A percentile compares a stretch with the other conserved stretches of the same genome.
Evolutionary conservation across 2,329 filamentous ascomycete genomes (phyloP).

Genomic region (Trichophaea hybrida): DNA sequence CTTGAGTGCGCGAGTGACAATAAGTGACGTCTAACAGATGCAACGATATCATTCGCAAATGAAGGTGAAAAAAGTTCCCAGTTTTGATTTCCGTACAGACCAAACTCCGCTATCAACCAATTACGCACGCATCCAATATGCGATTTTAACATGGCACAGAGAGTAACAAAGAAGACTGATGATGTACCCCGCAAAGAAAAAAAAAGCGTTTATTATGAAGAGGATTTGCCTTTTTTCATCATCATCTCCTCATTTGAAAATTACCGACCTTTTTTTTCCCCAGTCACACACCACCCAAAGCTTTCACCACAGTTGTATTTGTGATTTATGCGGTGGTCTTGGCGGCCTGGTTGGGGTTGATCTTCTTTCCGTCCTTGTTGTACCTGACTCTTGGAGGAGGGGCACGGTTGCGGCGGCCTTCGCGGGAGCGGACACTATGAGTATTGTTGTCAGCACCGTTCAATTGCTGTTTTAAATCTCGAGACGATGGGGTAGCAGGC

Average conservation of each 20-base stretch:
- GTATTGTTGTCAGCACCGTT: slow-evolving; percentile 33
- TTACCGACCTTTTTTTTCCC: slow-evolving; percentile 2
- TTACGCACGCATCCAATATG: too few relatives aligned
- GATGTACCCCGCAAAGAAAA: slow-evolving; percentile 5
- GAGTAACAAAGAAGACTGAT: slow-evolving; percentile 4
- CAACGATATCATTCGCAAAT: background rate
- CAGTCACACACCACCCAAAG: background rate
- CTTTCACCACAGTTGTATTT: background rate
- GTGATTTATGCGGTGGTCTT: slow-evolving; percentile 39
- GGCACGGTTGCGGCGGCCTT: slow-evolving; percentile 96
- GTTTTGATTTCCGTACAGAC: background rate
- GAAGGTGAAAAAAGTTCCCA: background rate
- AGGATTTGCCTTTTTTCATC: background rate
- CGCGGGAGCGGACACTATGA: slow-evolving; percentile 82
- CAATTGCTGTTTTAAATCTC: background rate
- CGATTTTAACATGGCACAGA: background rate
- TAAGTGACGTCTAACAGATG: too few relatives aligned
- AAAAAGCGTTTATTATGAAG: slow-evolving; percentile 2
- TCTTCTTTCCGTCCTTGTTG: slow-evolving; percentile 99
- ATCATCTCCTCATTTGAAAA: slow-evolving; percentile 8
- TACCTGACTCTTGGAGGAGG: slow-evolving; percentile 94
- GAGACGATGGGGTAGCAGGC: slow-evolving; percentile 34
- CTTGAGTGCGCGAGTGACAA: too few relatives aligned
- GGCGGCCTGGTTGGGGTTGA: slow-evolving; percentile 68
- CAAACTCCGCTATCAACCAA: background rate